Evolutionary conservation across 805 yeast genomes (phyloP).

Genomic region (Suhomyces prunicola): DNA sequence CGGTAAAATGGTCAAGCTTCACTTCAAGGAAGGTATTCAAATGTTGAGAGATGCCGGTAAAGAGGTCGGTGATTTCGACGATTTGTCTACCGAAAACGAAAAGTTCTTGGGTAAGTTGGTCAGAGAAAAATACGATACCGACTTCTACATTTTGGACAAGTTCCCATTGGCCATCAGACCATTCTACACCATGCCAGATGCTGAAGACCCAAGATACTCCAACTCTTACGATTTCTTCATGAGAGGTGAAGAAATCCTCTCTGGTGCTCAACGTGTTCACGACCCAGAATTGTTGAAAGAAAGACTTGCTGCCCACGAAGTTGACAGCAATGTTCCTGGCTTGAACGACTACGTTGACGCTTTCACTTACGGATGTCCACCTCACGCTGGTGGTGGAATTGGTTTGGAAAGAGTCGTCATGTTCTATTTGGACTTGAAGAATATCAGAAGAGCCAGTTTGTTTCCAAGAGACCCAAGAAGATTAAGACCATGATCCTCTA

Average conservation of each 20-base stretch:
- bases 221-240: slow-evolving; percentile 99
- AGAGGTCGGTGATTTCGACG: slow-evolving; percentile 83
- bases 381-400: slow-evolving; percentile 99
- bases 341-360: slow-evolving; percentile 89
- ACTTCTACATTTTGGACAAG: slow-evolving; percentile 95
- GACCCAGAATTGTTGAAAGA: slow-evolving; percentile 79
- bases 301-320: slow-evolving; percentile 80
- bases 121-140: slow-evolving; percentile 92
- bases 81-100: slow-evolving; percentile 91
- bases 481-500: slow-evolving; percentile 63
- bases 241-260: slow-evolving; percentile 99
- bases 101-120: slow-evolving; percentile 88
- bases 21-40: slow-evolving; percentile 86
- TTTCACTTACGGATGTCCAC: slow-evolving; percentile 92
- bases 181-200: slow-evolving; percentile 98
- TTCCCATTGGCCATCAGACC: slow-evolving; percentile 97
- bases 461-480: slow-evolving; percentile 99
- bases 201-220: slow-evolving; percentile 87
- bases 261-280: slow-evolving; percentile 99
- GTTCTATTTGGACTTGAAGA: slow-evolving; percentile 96
- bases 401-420: slow-evolving; percentile 98
- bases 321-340: slow-evolving; percentile 79
- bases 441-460: slow-evolving; percentile 96
- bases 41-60: slow-evolving; percentile 85
- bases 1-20: slow-evolving; percentile 89